A percentile compares a stretch with the other conserved stretches of the same genome.
Evolutionary conservation across 192 early-diverging fungal genomes (phyloP).

Genomic region (Umbelopsis sp.): DNA sequence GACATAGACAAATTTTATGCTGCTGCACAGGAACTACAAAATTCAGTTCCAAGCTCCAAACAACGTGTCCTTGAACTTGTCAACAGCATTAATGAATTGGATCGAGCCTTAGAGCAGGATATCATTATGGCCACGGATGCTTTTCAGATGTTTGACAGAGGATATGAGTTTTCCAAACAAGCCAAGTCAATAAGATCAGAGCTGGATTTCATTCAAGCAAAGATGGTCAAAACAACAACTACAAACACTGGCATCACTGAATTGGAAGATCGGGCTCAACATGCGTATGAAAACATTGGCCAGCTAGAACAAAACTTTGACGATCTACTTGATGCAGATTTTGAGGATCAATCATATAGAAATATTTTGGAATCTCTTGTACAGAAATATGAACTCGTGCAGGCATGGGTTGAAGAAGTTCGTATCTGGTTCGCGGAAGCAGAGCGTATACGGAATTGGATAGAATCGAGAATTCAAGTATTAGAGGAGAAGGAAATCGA

Average conservation of each 20-base stretch:
- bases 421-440: slow-evolving; percentile 52
- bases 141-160: slow-evolving; percentile 1
- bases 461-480: slow-evolving; percentile 36
- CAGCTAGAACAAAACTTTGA: slow-evolving; percentile 15
- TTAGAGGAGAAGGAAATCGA: slow-evolving; percentile 33
- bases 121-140: background rate
- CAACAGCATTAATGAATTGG: background rate
- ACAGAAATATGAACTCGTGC: slow-evolving; percentile 29
- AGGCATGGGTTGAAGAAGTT: slow-evolving; percentile 39
- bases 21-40: background rate
- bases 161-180: slow-evolving; percentile 9
- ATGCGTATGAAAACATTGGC: slow-evolving; percentile 17
- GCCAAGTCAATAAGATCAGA: slow-evolving; percentile 10
- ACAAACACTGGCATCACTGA: slow-evolving; percentile 41
- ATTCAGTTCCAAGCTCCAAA: background rate
- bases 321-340: slow-evolving; percentile 20
- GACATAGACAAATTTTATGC: background rate
- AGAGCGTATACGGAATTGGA: slow-evolving; percentile 45
- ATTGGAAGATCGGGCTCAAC: slow-evolving; percentile 26
- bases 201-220: slow-evolving; percentile 39
- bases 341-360: slow-evolving; percentile 8
- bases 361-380: slow-evolving; percentile 25
- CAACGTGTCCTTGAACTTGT: background rate
- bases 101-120: slow-evolving; percentile 1
- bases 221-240: slow-evolving; percentile 45